phyloP scores from a whole-genome alignment of 495 filamentous ascomycete genomes.

The Neurospora sublineolata region DNA sequence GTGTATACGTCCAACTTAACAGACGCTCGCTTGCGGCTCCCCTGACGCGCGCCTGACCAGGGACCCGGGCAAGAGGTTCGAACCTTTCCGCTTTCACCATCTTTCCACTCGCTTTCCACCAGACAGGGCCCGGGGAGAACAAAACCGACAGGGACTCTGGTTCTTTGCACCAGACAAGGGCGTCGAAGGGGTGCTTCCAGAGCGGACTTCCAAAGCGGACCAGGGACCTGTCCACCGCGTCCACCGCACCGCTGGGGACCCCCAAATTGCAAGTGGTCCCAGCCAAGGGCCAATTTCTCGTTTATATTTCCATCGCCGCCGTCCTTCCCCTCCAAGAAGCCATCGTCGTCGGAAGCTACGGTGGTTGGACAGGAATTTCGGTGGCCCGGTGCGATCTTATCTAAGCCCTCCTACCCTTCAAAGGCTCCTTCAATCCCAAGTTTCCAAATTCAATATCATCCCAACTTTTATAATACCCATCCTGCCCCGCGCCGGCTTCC shows the following conservation, averaged over 20 bases:
- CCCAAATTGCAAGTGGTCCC: not conserved
- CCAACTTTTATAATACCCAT: conserved; percentile 1
- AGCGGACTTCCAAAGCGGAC: not conserved
- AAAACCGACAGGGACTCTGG: not conserved
- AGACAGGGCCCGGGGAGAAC: not conserved
- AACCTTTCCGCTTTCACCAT: not conserved
- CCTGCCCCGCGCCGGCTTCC: not conserved
- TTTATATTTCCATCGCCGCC: not conserved
- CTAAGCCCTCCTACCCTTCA: not conserved
- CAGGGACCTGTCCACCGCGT: not conserved
- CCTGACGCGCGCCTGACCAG: not conserved
- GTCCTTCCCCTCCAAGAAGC: not conserved
- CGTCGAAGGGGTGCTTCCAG: not conserved
- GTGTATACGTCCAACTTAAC: not conserved
- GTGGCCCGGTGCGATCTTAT: not conserved
- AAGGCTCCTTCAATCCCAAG: not conserved
- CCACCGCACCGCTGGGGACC: not conserved
- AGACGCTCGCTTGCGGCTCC: not conserved
- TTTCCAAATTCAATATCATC: conserved; percentile 9
- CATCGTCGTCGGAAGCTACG: not conserved
- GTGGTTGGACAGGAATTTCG: not conserved
- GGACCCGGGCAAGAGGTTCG: not conserved
- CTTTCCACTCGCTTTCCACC: not conserved
- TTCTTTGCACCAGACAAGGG: not conserved
- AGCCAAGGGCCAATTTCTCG: not conserved